Conservation (phyloP, 2,329 filamentous ascomycete genomes). For the Fusarium floridanum region DNA sequence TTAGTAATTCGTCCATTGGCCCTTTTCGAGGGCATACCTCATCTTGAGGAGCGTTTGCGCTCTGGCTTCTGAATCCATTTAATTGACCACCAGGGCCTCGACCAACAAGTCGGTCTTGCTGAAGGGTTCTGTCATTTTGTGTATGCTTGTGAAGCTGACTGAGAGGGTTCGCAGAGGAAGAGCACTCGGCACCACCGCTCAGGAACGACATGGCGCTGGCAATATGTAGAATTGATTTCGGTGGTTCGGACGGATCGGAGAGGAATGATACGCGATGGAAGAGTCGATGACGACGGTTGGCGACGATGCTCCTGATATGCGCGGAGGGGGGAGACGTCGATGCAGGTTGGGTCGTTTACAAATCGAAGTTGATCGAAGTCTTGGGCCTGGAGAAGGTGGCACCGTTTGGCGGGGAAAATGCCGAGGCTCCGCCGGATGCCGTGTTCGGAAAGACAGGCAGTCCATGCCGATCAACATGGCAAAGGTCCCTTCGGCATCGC, state of each 20-base stretch:
- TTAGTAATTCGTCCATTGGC: constrained; percentile 47
- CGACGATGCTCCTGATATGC: constrained; percentile 4
- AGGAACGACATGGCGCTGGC: constrained; percentile 86
- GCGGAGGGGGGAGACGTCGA: constrained; percentile 5
- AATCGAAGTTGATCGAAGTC: constrained; percentile 29
- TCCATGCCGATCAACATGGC: constrained; percentile 14
- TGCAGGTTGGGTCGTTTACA: constrained; percentile 24
- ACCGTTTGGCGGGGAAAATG: constrained; percentile 46
- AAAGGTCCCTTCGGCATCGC: constrained; percentile 15
- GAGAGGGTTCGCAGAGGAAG: constrained; percentile 93
- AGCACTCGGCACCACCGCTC: constrained; percentile 95
- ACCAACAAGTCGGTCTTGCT: constrained; percentile 88
- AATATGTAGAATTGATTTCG: constrained; percentile 16
- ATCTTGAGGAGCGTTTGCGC: constrained; percentile 78
- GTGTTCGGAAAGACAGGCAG: constrained; percentile 22
- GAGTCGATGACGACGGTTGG: neutral
- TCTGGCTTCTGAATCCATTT: constrained; percentile 82
- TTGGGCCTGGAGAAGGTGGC: constrained; percentile 23
- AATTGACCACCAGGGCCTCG: constrained; percentile 77
- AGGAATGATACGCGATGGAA: neutral
- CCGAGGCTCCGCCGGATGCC: constrained; percentile 45
- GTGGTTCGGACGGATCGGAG: constrained; percentile 16
- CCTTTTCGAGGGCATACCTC: constrained; percentile 64
- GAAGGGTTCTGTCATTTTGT: constrained; percentile 94
- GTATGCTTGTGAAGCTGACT: constrained; percentile 98